Evolutionary conservation across 768 basidiomycete genomes (phyloP), one percentile per base, ranked within the genome.

Genomic region (Royoungia palumana): DNA sequence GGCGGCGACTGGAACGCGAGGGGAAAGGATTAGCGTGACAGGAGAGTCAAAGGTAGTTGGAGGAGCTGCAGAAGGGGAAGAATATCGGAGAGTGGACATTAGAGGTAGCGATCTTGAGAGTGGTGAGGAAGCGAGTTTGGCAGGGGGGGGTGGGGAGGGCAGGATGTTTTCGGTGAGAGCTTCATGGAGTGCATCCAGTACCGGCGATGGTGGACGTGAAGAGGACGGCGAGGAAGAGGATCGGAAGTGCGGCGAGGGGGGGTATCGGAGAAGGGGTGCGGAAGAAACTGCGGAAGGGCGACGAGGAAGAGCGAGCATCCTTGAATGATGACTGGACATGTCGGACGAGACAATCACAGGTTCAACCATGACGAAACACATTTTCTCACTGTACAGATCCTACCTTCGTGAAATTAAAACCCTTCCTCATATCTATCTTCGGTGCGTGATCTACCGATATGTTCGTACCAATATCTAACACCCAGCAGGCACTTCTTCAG

Each of bases 51-150:
- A 56, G 11, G 61, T 71, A 58, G 12, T 73, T 0, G 82, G 79
- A 13, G 85, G 66, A 2, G 82, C 79, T 6, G 82, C 71, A 7
- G 79, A 83, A 21, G 87, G 85, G 21, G 85, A 74, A 0, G 85
- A 80, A 2, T 78, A 73, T 39, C 83, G 78, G 45, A 85, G 72
- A 54, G 62, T 73, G 57, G 78, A 76, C 44, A 84, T 64, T 46
- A 80, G 74, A 8, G 77, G 75, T 8, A 82, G 82, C 1, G 76
- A 71, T 25, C 73, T 72, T 0, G 70, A 56, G 24, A 75, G 63
- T n/a, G 59, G 47, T 17, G 52, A 68, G 4, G 70, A 60, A 5
- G 75, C 67, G 16, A 77, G 69, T 34, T 66, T 66, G 20, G 78
- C 76, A 22, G 64, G 64, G 41, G 76, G 75, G 2, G 80, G 77